Base-by-base conservation (phyloP, 345 rosid genomes). In the Camelina laxa region DNA sequence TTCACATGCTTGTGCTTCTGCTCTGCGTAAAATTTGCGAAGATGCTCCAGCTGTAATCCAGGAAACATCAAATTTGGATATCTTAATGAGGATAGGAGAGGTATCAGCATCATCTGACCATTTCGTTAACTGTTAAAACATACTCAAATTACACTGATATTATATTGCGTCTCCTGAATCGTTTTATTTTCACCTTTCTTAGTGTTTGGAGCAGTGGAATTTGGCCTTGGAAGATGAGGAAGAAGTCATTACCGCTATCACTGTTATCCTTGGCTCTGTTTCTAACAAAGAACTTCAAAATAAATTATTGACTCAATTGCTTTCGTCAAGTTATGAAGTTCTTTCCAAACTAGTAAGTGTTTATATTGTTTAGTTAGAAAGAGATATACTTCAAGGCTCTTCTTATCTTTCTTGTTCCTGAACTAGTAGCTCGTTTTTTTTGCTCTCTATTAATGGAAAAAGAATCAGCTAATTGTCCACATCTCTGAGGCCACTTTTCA, bases 41-140 rank as follows among this genome's bases (percentile, higher is more conserved):
- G 96, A 91, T 83, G 85, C 88, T 75, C 81, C 91, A 70, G 74
- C 85, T 39, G 79, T 85, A 56, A 83, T 87, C 72, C 88, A 72
- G 82, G 95, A 94, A 81, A 86, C 88, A 38, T 80, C 97, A 68
- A 91, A 91, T 83, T 83, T 94, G 76, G 98, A 94, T 75, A 85
- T 91, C 80, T 82, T 94, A 75, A 78, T 94, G 87, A 84, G 95
- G 93, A 88, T 90, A 77, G 95, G 93, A 60, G 97, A 94, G 96
- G 98, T 91, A 79, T 56, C 55, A 67, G 64, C 67, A 63, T 66
- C 31, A 9, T 70, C 51, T 24, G 50, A n/a, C 66, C 39, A 30
- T 73, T 42, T 17, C 38, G 3, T 57, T 45, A 17, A 58, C 21
- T 71, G 50, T 48, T 38, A 33, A 59, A 57, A 44, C 21, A 57